Evolutionary conservation across 495 filamentous ascomycete genomes (phyloP).

Genomic region (Aspergillus sclerotiicarbonarius): DNA sequence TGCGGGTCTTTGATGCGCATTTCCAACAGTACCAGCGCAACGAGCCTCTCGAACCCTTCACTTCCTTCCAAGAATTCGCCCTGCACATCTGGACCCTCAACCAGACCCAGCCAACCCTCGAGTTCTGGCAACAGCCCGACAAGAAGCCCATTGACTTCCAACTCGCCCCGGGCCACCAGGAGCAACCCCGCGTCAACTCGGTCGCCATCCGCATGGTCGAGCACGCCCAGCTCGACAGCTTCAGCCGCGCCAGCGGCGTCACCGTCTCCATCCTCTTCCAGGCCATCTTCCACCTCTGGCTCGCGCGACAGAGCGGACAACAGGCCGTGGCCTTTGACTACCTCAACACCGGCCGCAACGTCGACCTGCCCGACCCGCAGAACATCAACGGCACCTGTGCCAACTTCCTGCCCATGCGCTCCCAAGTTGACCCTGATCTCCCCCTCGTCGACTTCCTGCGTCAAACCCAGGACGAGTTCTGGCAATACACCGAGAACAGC

Average conservation of each 20-base stretch:
- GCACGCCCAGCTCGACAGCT: neutral
- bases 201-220: neutral
- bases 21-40: slow-evolving; percentile 2
- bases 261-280: slow-evolving; percentile 23
- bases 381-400: slow-evolving; percentile 23
- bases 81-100: slow-evolving; percentile 5
- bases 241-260: neutral
- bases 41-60: neutral
- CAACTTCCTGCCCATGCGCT: slow-evolving; percentile 24
- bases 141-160: neutral
- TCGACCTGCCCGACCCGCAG: slow-evolving; percentile 22
- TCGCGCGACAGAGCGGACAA: slow-evolving; percentile 1
- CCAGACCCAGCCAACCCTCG: slow-evolving; percentile 5
- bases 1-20: slow-evolving; percentile 24
- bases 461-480: slow-evolving; percentile 16
- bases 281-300: slow-evolving; percentile 16
- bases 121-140: slow-evolving; percentile 16
- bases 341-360: slow-evolving; percentile 24
- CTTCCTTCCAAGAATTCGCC: slow-evolving; percentile 21
- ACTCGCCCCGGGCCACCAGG: neutral
- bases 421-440: slow-evolving; percentile 2
- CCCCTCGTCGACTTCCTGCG: slow-evolving; percentile 11
- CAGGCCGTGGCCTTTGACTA: slow-evolving; percentile 21
- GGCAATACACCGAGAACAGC: slow-evolving; percentile 20
- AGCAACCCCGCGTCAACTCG: neutral